phyloP scores from a whole-genome alignment of 169 alveolate species.

The Amoebophrya sp. region DNA sequence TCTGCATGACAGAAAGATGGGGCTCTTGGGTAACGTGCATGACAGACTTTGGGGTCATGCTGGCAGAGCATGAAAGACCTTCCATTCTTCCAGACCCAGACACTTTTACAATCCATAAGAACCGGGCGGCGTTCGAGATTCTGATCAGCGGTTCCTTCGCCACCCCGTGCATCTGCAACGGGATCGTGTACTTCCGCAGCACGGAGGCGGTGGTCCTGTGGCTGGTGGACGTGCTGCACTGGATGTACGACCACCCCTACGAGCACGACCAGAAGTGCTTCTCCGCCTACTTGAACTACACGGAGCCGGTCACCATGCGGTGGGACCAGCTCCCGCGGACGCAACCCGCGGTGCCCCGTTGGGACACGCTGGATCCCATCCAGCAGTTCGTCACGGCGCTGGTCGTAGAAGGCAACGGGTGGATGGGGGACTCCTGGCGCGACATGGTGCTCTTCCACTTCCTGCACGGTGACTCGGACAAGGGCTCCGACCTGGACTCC shows the following conservation, averaged over 20 bases:
- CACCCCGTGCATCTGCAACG: conserved; percentile 18
- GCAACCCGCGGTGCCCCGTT: not conserved
- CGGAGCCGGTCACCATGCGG: not conserved
- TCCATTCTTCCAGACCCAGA: too few relatives aligned
- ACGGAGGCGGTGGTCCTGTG: not conserved
- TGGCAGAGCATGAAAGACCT: too few relatives aligned
- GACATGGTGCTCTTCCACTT: conserved; percentile 9
- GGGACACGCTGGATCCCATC: not conserved
- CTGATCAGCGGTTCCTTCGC: conserved; percentile 13
- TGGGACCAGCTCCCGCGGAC: not conserved
- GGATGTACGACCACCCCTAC: conserved; percentile 32
- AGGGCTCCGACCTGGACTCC: not conserved
- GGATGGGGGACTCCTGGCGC: not conserved
- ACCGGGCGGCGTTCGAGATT: not conserved
- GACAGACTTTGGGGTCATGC: too few relatives aligned
- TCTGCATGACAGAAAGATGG: too few relatives aligned
- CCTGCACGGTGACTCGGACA: conserved; percentile 29
- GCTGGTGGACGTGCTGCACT: not conserved
- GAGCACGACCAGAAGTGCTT: conserved; percentile 29
- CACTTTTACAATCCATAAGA: too few relatives aligned
- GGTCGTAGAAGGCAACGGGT: not conserved
- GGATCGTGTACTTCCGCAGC: not conserved
- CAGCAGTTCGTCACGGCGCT: conserved; percentile 15
- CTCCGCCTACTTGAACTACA: not conserved
- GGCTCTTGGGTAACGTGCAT: too few relatives aligned